Percentiles rank a stretch among this genome's conserved stretches.
These are phyloP conservation scores for Letharia columbiana DNA, from an alignment of 495 filamentous ascomycete genomes.

Conservation along the genomic window DNA sequence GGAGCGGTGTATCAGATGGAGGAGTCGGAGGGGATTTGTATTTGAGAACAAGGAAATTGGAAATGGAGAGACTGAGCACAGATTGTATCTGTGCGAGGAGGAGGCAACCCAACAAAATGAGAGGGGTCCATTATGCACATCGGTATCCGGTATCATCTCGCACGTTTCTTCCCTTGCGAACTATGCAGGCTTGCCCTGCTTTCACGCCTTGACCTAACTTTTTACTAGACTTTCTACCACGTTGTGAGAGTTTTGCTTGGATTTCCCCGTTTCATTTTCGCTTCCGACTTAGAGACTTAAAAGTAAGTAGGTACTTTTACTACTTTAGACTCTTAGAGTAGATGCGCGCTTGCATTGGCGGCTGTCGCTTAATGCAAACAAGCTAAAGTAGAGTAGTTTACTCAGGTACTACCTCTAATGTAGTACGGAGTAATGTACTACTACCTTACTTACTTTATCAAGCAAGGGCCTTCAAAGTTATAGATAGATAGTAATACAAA, in stretches of 20 bases:
- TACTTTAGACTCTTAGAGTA: background rate
- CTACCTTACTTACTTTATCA: background rate
- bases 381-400: too few relatives aligned
- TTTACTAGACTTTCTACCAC: background rate
- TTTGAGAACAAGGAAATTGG: background rate
- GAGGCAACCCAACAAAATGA: background rate
- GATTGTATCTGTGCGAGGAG: background rate
- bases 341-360: background rate
- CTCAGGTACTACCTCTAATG: too few relatives aligned
- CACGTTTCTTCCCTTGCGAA: background rate
- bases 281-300: background rate
- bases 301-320: too few relatives aligned
- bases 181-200: too few relatives aligned
- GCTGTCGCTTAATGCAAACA: background rate
- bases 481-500: background rate
- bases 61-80: background rate
- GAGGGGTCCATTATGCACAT: background rate
- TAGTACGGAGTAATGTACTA: background rate
- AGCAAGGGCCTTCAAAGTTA: background rate
- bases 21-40: background rate
- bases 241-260: background rate
- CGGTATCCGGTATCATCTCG: background rate
- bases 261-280: background rate
- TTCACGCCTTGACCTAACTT: background rate
- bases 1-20: background rate